phyloP scores from a whole-genome alignment of 106 monocot species.

The Allium sativum region DNA sequence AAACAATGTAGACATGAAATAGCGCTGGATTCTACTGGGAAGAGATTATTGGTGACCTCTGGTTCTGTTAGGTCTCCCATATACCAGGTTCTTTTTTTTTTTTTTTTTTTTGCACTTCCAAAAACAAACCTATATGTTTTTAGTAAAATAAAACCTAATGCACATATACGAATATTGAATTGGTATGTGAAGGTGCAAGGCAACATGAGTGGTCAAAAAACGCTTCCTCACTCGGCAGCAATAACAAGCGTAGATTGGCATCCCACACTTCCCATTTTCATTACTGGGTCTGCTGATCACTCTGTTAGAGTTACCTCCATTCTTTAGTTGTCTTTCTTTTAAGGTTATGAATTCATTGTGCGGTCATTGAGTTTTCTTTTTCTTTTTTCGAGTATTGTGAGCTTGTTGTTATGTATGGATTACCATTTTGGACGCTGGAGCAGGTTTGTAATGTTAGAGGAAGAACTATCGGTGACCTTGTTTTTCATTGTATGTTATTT shows the following conservation, averaged over 20 bases:
- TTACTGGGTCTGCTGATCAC: slow-evolving; percentile 91
- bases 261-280: slow-evolving; percentile 71
- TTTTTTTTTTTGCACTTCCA: background rate
- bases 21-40: slow-evolving; percentile 73
- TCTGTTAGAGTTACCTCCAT: slow-evolving; percentile 88
- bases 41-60: slow-evolving; percentile 72
- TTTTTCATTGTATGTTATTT: background rate
- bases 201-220: slow-evolving; percentile 51
- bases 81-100: slow-evolving; percentile 52
- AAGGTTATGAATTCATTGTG: background rate
- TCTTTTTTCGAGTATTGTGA: background rate
- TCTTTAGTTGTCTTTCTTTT: slow-evolving; percentile 4
- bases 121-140: background rate
- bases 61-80: slow-evolving; percentile 87
- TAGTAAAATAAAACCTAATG: background rate
- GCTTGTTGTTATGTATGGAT: too few relatives aligned
- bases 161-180: background rate
- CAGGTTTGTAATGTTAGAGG: background rate
- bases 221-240: slow-evolving; percentile 62
- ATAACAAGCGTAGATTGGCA: slow-evolving; percentile 99
- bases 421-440: background rate
- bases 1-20: slow-evolving; percentile 79
- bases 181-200: slow-evolving; percentile 52
- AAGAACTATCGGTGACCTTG: background rate
- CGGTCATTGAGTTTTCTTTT: background rate